Conservation (phyloP, 805 yeast species). For the Candida cerambycidarum region DNA sequence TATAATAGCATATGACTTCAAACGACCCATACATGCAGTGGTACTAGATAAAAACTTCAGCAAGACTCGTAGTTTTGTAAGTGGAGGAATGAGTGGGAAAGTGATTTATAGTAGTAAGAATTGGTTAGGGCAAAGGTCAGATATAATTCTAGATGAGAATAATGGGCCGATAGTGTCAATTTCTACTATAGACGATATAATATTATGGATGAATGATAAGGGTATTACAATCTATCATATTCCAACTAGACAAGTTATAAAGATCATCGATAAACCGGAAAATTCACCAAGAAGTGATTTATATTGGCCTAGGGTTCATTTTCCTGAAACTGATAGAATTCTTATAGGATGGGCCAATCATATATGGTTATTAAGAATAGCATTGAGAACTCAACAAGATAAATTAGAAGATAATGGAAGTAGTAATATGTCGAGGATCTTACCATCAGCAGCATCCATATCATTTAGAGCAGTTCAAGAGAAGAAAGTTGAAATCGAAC, state of each 20-base stretch:
- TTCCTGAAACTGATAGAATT: conserved; percentile 63
- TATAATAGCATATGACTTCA: conserved; percentile 74
- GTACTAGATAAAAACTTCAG: conserved; percentile 71
- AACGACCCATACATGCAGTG: conserved; percentile 85
- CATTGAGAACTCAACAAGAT: conserved; percentile 20
- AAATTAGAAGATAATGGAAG: conserved; percentile 14
- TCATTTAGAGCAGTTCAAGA: conserved; percentile 49
- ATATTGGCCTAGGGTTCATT: conserved; percentile 76
- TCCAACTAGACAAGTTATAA: conserved; percentile 47
- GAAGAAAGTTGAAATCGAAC: conserved; percentile 48
- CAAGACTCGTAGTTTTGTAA: conserved; percentile 62
- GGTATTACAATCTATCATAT: conserved; percentile 74
- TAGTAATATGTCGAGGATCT: conserved; percentile 33
- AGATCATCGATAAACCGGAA: conserved; percentile 55
- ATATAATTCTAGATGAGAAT: conserved; percentile 57
- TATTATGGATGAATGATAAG: conserved; percentile 80
- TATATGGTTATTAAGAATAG: conserved; percentile 66
- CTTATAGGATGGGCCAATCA: conserved; percentile 81
- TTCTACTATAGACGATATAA: conserved; percentile 58
- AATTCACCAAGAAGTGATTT: conserved; percentile 67
- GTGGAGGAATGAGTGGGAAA: conserved; percentile 90
- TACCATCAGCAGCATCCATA: conserved; percentile 56
- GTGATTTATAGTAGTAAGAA: conserved; percentile 71
- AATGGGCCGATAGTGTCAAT: conserved; percentile 73
- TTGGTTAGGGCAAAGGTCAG: conserved; percentile 85